Base-by-base conservation (phyloP, 306 rosid species). In the Citrullus amarus region DNA sequence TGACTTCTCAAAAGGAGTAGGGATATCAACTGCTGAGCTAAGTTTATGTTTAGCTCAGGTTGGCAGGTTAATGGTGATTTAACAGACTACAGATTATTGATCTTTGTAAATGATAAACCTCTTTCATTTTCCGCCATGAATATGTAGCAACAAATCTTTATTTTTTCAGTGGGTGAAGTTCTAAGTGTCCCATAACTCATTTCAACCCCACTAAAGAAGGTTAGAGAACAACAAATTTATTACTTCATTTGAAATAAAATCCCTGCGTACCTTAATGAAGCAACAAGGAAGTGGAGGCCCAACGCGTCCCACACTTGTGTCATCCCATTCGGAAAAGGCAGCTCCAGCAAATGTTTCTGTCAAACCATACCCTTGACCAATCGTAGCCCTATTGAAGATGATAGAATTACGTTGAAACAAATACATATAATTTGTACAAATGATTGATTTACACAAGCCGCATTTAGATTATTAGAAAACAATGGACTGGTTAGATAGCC, bases 331-430 rank as follows among this genome's bases (percentile, higher is more conserved):
- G 10, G 96, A 89, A 86, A 94, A 92, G 18, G 96, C 74, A 84
- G 93, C 98, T 77, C 98, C 98, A 61, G 97, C 98, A 90, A 92
- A 94, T 79, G 98, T 94, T 88, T 94, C 98, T 16, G 97, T 94
- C 88, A 92, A 86, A 79, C 98, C 98, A 85, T 92, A 94, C 83
- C 84, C 98, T 90, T 94, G 98, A 63, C 98, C 98, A 38, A 94
- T 84, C 59, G 97, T 96, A 84, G 96, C 89, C 86, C 98, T 94
- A 77, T 78, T 46, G 8, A 86, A 70, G 79, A 60, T 56, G 75
- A 79, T 32, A 22, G 9, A 73, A 46, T 71, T 68, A 67, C 30
- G 28, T 44, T 32, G 39, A 39, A 67, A 73, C 2, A 7, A 28
- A 14, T 22, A 20, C 9, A 50, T 38, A 25, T 14, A 55, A 56